Evolutionary conservation across 2,329 filamentous ascomycete species (phyloP).

Genomic region (Botrytis squamosa): DNA sequence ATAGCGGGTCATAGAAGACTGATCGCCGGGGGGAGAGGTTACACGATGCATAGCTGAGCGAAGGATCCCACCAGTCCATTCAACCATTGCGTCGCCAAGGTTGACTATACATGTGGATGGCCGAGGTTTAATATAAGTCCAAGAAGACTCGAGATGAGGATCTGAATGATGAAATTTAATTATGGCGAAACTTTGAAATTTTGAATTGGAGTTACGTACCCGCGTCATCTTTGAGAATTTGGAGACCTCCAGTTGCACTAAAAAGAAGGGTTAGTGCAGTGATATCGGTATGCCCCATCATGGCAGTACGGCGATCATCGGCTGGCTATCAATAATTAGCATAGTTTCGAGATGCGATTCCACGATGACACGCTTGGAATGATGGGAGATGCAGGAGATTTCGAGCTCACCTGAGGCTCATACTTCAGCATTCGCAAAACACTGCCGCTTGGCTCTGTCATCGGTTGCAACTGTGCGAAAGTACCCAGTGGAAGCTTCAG

Average conservation of each 20-base stretch:
- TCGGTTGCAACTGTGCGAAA: not conserved
- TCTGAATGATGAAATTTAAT: not conserved
- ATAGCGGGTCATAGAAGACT: conserved; percentile 40
- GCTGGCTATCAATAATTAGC: not conserved
- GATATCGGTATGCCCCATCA: conserved; percentile 17
- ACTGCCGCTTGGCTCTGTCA: conserved; percentile 4
- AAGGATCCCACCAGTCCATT: conserved; percentile 35
- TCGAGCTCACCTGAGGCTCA: conserved; percentile 1
- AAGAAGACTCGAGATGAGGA: conserved; percentile 30
- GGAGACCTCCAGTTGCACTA: conserved; percentile 40
- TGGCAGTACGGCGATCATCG: conserved; percentile 11
- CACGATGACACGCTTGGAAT: not conserved
- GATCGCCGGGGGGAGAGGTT: conserved; percentile 31
- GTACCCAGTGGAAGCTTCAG: not conserved
- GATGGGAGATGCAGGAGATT: not conserved
- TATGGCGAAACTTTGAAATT: not conserved
- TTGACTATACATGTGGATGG: conserved; percentile 40
- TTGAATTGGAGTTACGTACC: conserved; percentile 32
- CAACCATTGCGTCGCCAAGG: conserved; percentile 40
- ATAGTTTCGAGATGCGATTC: not conserved
- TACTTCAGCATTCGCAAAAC: conserved; percentile 9
- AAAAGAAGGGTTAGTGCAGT: conserved; percentile 12
- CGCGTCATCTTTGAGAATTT: conserved; percentile 39
- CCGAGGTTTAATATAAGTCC: conserved; percentile 39
- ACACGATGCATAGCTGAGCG: conserved; percentile 36